A percentile compares a stretch with the other conserved stretches of the same genome.
Conservation (phyloP, 2,329 filamentous ascomycete species). For the Didymella arachidicola region DNA sequence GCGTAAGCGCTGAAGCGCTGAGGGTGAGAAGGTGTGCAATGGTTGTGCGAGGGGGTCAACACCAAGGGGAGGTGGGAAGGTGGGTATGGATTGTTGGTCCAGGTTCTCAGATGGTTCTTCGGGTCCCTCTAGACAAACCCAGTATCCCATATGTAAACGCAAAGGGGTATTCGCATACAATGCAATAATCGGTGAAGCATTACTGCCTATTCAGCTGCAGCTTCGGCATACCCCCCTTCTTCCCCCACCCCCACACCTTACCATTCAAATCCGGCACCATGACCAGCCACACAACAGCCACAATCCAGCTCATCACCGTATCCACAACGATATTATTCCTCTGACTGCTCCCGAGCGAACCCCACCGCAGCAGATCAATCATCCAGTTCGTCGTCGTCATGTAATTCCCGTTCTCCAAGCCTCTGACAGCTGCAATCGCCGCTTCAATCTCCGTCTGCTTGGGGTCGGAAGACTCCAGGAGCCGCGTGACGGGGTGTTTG, state of each 20-base stretch:
- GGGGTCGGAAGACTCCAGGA: slow-evolving; percentile 83
- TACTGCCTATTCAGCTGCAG: slow-evolving; percentile 41
- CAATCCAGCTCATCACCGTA: slow-evolving; percentile 63
- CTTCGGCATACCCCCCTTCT: slow-evolving; percentile 58
- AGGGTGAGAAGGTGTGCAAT: no score
- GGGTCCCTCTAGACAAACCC: neutral
- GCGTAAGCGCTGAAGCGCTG: no score
- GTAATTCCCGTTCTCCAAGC: slow-evolving; percentile 81
- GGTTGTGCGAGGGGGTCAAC: no score
- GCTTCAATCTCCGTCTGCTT: slow-evolving; percentile 80
- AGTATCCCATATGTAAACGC: neutral
- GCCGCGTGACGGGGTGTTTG: slow-evolving; percentile 81
- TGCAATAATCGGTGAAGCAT: neutral
- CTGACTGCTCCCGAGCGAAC: slow-evolving; percentile 60
- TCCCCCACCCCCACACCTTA: slow-evolving; percentile 66
- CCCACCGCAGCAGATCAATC: slow-evolving; percentile 74
- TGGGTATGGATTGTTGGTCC: no score
- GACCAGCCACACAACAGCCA: slow-evolving; percentile 63
- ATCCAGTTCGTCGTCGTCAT: slow-evolving; percentile 78
- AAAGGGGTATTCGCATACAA: slow-evolving; percentile 14
- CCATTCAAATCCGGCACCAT: slow-evolving; percentile 64
- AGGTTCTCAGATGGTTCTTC: no score
- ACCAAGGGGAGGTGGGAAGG: no score
- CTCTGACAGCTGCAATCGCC: slow-evolving; percentile 72
- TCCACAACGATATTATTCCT: slow-evolving; percentile 63